Conservation (phyloP, 257 asterid genomes). For the Plantago ovata region DNA sequence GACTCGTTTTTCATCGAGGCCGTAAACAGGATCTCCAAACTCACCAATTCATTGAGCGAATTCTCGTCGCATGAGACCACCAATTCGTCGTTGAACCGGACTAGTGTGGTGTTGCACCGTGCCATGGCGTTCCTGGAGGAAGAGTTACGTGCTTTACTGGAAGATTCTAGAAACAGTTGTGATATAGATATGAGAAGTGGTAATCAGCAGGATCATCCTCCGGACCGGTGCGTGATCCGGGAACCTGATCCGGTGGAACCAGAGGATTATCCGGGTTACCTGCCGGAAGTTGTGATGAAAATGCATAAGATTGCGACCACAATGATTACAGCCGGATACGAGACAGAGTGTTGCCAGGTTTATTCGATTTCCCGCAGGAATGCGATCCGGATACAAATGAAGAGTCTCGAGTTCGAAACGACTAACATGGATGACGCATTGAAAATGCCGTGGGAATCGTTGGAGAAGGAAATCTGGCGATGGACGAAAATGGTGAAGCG, state of each 20-base stretch:
- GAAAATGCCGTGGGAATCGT: conserved; percentile 60
- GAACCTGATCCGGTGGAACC: conserved; percentile 19
- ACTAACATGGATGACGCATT: conserved; percentile 66
- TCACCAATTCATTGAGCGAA: conserved; percentile 35
- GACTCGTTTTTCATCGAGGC: conserved; percentile 57
- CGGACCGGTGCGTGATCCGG: conserved; percentile 19
- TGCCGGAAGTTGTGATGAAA: conserved; percentile 32
- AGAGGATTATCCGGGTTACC: conserved; percentile 39
- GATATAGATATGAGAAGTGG: neutral
- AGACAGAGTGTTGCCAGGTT: conserved; percentile 63
- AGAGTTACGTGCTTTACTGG: conserved; percentile 53
- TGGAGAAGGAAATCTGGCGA: conserved; percentile 60
- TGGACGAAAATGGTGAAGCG: conserved; percentile 56
- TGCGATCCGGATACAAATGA: conserved; percentile 44
- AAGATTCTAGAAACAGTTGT: conserved; percentile 27
- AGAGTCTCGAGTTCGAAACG: conserved; percentile 54
- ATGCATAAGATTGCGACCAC: conserved; percentile 50
- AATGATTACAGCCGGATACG: conserved; percentile 74
- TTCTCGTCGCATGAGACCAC: conserved; percentile 36
- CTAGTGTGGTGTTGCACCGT: conserved; percentile 50
- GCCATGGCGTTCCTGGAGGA: conserved; percentile 83
- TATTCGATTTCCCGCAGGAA: conserved; percentile 56
- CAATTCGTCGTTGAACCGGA: conserved; percentile 35
- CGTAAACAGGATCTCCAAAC: conserved; percentile 41
- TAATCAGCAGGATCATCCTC: conserved; percentile 14